Percentiles rank a stretch among this genome's conserved stretches.
phyloP scores from a whole-genome alignment of 371 early-diverging fungal genomes.

The Thermomucor indicae-seudaticae region DNA sequence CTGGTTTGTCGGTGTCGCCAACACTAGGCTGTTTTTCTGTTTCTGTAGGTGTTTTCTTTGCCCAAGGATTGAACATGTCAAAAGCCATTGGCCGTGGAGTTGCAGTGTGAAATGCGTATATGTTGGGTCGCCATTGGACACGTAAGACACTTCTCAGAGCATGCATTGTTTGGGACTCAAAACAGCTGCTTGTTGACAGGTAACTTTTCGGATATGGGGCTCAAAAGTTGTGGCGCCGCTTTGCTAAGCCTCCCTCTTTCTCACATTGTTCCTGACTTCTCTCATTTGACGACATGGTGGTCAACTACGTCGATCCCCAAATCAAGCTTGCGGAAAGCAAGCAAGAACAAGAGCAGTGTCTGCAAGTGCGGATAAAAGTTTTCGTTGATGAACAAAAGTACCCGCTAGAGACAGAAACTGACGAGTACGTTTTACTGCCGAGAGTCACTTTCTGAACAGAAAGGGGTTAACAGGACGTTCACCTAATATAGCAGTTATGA shows the following conservation, averaged over 20 bases:
- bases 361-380: conserved; percentile 26
- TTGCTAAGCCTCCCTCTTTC: no score
- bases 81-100: conserved; percentile 21
- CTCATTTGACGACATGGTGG: neutral
- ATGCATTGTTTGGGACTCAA: no score
- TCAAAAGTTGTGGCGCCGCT: no score
- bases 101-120: conserved; percentile 20
- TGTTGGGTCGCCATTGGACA: conserved; percentile 4
- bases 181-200: no score
- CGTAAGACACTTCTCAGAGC: neutral
- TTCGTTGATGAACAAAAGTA: conserved; percentile 38
- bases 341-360: conserved; percentile 13
- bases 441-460: neutral
- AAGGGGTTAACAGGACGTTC: neutral
- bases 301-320: neutral
- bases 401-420: conserved; percentile 18
- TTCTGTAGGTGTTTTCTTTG: conserved; percentile 19
- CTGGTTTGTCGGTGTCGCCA: neutral
- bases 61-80: conserved; percentile 47
- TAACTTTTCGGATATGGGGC: no score
- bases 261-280: no score
- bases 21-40: conserved; percentile 3
- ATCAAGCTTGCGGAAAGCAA: neutral
- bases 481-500: conserved; percentile 15
- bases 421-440: conserved; percentile 18